Base-by-base conservation (phyloP, 331 rosid genomes). In the Dryas integrifolia region DNA sequence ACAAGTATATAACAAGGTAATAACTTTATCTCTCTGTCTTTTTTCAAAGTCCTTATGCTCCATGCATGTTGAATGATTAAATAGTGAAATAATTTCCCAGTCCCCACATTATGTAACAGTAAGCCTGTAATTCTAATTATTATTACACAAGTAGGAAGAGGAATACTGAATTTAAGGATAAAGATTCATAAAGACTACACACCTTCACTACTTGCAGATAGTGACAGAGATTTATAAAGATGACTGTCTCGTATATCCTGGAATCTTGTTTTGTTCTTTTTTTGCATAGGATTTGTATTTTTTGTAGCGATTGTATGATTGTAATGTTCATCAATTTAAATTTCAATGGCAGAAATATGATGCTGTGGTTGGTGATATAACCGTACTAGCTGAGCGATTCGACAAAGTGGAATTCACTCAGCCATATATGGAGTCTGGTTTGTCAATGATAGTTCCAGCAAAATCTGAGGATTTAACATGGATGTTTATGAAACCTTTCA, bases 331-430 rank as follows among this genome's bases (percentile, higher is more conserved):
- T 67, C 48, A 26, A 26, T 26, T 26, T 4, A 65, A 79, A 63
- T 24, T 39, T 74, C 9, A 43, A 79, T 51, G 68, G 72, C 75
- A 90, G 96, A 80, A 69, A n/a, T 81, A 39, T 18, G 96, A 88
- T 76, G 89, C 88, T 18, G 85, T 39, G n/a, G 65, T 88, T 51
- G 96, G 94, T 8, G 96, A 90, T 72, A 47, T 88, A 44, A 90
- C 94, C 10, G 64, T 90, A 76, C 70, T 86, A 11, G 80, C 82
- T 14, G 77, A 83, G 3, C 82, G 94, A 69, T 5, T 80, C 55
- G 55, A 76, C 41, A 56, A 43, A 10, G 94, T 90, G 45, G 94
- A 88, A 16, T 90, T 86, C 64, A 90, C 92, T 5, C 84, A 86
- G 49, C 88, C 95, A 64, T 90, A 85, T 73, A 69, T 79, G 8